phyloP scores from a whole-genome alignment of 2,329 filamentous ascomycete species.

The Ploettnerulaceae sp. region DNA sequence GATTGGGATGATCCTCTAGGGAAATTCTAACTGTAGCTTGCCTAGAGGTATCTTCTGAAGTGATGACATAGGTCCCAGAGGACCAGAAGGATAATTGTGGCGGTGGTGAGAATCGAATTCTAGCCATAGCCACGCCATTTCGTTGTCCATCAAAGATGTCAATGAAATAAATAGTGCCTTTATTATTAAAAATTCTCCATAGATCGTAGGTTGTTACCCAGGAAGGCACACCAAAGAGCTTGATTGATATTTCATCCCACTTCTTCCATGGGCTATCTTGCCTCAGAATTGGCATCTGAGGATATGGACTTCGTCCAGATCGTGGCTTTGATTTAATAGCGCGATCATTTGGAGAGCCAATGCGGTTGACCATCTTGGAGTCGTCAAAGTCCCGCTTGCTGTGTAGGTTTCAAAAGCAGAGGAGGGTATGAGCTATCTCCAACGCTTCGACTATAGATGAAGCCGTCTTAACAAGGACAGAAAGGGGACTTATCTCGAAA shows the following conservation, averaged over 20 bases:
- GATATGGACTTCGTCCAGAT: neutral
- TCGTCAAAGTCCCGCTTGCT: too few relatives aligned
- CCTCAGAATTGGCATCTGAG: neutral
- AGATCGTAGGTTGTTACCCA: conserved; percentile 42
- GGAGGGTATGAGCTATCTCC: too few relatives aligned
- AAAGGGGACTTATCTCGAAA: too few relatives aligned
- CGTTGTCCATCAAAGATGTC: conserved; percentile 49
- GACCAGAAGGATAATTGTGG: conserved; percentile 49
- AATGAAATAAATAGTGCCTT: conserved; percentile 52
- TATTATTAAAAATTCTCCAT: conserved; percentile 45
- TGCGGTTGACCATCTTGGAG: too few relatives aligned
- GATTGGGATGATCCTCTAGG: conserved; percentile 1
- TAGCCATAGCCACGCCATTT: conserved; percentile 38
- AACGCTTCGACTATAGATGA: too few relatives aligned
- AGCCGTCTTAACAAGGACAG: too few relatives aligned
- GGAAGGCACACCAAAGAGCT: conserved; percentile 32
- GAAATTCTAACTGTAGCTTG: conserved; percentile 13
- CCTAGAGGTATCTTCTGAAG: neutral
- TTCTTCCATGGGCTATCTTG: conserved; percentile 32
- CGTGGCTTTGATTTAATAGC: too few relatives aligned
- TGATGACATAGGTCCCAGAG: neutral
- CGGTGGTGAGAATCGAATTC: conserved; percentile 54
- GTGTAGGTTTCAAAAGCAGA: too few relatives aligned
- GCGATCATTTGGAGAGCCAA: too few relatives aligned
- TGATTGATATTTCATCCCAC: conserved; percentile 32